Evolutionary conservation across 1,139 yeast genomes (phyloP).

Genomic region (Kurtzmaniella quercitrusa): DNA sequence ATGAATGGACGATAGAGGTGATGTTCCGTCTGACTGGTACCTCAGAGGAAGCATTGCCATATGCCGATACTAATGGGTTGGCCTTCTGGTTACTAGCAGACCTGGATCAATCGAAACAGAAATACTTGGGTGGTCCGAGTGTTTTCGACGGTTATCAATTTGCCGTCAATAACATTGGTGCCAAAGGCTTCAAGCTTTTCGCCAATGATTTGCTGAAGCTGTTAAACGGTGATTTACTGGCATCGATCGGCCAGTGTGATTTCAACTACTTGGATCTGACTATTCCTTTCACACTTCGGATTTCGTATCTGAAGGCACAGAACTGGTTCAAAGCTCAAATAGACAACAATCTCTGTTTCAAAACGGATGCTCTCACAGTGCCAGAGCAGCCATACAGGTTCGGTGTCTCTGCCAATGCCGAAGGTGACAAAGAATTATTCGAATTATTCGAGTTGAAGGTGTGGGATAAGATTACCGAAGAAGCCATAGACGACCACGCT

Average conservation of each 20-base stretch:
- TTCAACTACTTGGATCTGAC: slow-evolving; percentile 60
- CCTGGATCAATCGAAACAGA: slow-evolving; percentile 20
- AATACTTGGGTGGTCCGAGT: slow-evolving; percentile 43
- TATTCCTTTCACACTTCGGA: slow-evolving; percentile 64
- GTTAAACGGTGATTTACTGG: slow-evolving; percentile 18
- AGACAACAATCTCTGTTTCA: slow-evolving; percentile 67
- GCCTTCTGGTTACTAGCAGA: slow-evolving; percentile 46
- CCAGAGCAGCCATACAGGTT: slow-evolving; percentile 36
- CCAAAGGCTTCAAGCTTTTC: slow-evolving; percentile 52
- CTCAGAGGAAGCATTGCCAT: slow-evolving; percentile 20
- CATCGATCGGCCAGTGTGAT: slow-evolving; percentile 53
- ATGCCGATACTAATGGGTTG: slow-evolving; percentile 39
- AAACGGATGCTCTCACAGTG: slow-evolving; percentile 49
- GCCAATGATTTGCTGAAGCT: slow-evolving; percentile 51
- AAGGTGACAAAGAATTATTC: slow-evolving; percentile 47
- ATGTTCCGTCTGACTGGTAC: slow-evolving; percentile 57
- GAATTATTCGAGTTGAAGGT: slow-evolving; percentile 56
- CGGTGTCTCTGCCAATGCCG: slow-evolving; percentile 48
- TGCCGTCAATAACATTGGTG: slow-evolving; percentile 44
- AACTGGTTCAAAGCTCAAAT: slow-evolving; percentile 57
- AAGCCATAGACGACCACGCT: slow-evolving; percentile 56
- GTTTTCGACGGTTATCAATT: slow-evolving; percentile 60
- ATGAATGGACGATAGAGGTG: slow-evolving; percentile 58
- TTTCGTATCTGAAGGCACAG: slow-evolving; percentile 46
- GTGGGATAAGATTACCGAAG: slow-evolving; percentile 50